phyloP scores from a whole-genome alignment of 495 filamentous ascomycete genomes.

The Hypoxylon crocopeplum region DNA sequence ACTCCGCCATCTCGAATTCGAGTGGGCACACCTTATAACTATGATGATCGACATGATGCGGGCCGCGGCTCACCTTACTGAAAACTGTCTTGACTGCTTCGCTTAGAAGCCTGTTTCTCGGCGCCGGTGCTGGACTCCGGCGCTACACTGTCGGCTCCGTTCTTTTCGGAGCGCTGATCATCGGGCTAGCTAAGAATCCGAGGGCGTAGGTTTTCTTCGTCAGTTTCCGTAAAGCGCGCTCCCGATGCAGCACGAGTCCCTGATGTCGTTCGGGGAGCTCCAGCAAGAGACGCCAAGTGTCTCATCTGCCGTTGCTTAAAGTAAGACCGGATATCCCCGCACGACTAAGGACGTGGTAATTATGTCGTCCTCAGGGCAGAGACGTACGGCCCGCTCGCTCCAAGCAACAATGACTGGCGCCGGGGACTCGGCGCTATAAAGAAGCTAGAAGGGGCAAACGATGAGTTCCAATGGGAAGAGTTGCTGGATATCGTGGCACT shows the following conservation, averaged over 20 bases:
- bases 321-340: neutral
- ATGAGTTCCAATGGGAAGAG: neutral
- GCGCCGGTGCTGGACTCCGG: slow-evolving; percentile 6
- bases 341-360: no score
- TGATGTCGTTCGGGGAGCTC: neutral
- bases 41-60: slow-evolving; percentile 3
- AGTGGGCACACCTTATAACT: neutral
- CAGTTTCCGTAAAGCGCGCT: slow-evolving; percentile 3
- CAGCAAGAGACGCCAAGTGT: slow-evolving; percentile 1
- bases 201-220: slow-evolving; percentile 3
- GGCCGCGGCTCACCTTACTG: slow-evolving; percentile 17
- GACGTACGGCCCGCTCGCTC: no score
- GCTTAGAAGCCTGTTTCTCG: neutral
- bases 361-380: no score
- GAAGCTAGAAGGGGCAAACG: neutral
- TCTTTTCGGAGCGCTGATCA: slow-evolving; percentile 6
- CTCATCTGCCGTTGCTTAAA: slow-evolving; percentile 9
- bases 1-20: neutral
- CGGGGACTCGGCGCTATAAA: neutral
- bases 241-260: neutral
- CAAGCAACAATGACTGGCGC: neutral
- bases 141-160: slow-evolving; percentile 10
- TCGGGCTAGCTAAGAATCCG: slow-evolving; percentile 14
- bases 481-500: neutral
- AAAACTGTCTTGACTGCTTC: slow-evolving; percentile 1